A percentile compares a stretch with the other conserved stretches of the same genome.
phyloP scores from a whole-genome alignment of 805 yeast genomes.

The Millerozyma miso region DNA sequence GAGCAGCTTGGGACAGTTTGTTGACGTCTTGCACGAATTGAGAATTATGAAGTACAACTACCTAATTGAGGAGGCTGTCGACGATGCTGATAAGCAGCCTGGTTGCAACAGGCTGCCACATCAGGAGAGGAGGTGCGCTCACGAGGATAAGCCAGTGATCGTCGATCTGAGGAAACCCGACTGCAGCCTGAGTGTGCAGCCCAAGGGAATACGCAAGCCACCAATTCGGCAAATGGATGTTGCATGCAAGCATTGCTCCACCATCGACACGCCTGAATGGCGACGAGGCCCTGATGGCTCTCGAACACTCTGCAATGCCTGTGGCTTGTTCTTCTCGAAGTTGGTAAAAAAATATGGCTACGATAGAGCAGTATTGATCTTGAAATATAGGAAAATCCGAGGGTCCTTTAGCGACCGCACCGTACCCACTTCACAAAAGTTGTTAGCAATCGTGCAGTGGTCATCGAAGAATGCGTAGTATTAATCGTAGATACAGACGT shows the following conservation, averaged over 20 bases:
- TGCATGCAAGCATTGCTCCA: constrained; percentile 40
- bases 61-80: background rate
- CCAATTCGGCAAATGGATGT: background rate
- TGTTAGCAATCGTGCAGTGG: background rate
- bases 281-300: constrained; percentile 76
- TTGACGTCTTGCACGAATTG: constrained; percentile 4
- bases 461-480: background rate
- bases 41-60: constrained; percentile 4
- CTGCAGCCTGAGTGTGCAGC: too few relatives aligned
- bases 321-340: constrained; percentile 74
- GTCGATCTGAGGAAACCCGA: background rate
- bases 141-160: too few relatives aligned
- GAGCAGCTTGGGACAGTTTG: constrained; percentile 1
- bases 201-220: background rate
- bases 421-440: constrained; percentile 2
- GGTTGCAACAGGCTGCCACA: too few relatives aligned
- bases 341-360: constrained; percentile 50
- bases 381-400: constrained; percentile 13
- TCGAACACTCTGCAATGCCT: constrained; percentile 75
- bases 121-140: too few relatives aligned
- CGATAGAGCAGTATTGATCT: constrained; percentile 36
- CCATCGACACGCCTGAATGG: constrained; percentile 75
- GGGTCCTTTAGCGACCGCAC: constrained; percentile 8
- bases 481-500: background rate
- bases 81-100: background rate